A percentile compares a stretch with the other conserved stretches of the same genome.
These are phyloP conservation scores for Cenchrus fungigraminus DNA, from an alignment of 176 grass and related monocot species.

Conservation along the genomic window DNA sequence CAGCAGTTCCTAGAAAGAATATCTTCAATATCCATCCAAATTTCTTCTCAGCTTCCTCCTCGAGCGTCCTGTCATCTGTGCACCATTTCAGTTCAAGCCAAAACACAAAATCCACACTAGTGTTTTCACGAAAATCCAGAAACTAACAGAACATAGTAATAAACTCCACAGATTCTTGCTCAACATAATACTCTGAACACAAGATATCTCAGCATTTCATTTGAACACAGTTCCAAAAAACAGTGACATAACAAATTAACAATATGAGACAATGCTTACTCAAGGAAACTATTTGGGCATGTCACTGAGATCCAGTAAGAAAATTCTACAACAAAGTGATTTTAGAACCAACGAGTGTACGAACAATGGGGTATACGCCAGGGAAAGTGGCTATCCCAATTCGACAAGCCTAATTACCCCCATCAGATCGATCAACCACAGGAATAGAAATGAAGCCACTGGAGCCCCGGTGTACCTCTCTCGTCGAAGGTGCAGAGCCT, in stretches of 20 bases:
- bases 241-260: background rate
- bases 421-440: constrained; percentile 3
- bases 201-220: background rate
- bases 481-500: constrained; percentile 60
- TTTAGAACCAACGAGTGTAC: background rate
- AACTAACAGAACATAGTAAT: background rate
- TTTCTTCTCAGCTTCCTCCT: constrained; percentile 93
- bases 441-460: constrained; percentile 20
- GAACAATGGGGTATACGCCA: background rate
- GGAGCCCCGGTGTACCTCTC: constrained; percentile 39
- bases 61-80: constrained; percentile 79
- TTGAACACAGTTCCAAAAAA: background rate
- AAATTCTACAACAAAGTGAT: constrained; percentile 4
- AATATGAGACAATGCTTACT: background rate
- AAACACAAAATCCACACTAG: constrained; percentile 1
- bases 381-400: background rate
- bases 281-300: background rate
- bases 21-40: constrained; percentile 89
- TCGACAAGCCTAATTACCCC: background rate
- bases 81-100: constrained; percentile 34
- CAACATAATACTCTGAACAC: background rate
- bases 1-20: constrained; percentile 82
- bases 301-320: constrained; percentile 18
- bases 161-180: background rate
- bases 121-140: background rate